Evolutionary conservation across 192 early-diverging fungal species (phyloP).

Genomic region (Coemansia aciculifera): DNA sequence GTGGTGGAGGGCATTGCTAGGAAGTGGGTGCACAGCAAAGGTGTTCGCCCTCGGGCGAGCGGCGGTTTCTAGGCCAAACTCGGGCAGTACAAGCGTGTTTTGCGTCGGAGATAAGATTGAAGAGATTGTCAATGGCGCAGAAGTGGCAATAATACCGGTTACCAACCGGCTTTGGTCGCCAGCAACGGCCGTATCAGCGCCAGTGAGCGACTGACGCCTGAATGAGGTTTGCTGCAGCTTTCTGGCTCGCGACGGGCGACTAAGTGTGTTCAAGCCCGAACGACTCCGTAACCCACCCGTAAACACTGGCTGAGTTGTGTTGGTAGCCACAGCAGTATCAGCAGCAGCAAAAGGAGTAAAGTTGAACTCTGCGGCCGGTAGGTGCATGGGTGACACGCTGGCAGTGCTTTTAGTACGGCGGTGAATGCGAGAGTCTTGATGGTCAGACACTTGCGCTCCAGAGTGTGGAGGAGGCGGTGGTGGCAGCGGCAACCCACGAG

Average conservation of each 20-base stretch:
- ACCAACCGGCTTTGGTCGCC: background rate
- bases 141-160: background rate
- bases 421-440: background rate
- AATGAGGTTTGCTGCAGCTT: constrained; percentile 20
- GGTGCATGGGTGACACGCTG: background rate
- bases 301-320: constrained; percentile 9
- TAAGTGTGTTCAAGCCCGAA: constrained; percentile 29
- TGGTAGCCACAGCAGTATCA: background rate
- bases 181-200: background rate
- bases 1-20: background rate
- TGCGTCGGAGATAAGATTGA: background rate
- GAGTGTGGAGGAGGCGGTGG: background rate
- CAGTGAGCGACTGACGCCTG: constrained; percentile 2
- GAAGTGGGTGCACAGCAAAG: constrained; percentile 9
- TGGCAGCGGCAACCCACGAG: background rate
- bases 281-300: constrained; percentile 29
- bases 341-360: background rate
- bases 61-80: background rate
- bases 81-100: constrained; percentile 3
- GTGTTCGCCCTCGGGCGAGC: constrained; percentile 31
- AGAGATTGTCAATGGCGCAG: background rate
- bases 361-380: constrained; percentile 3
- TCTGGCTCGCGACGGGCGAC: constrained; percentile 24
- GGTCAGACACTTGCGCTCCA: background rate
- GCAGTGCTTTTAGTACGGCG: constrained; percentile 7